Conservation (phyloP, 306 rosid species). For the Cucumis sativus region Cucumber_9930_V3 NC_026655.2:11353001-11353500, state of each 20-base stretch:
- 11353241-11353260: constrained; percentile 66
- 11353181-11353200: constrained; percentile 71
- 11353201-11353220: constrained; percentile 58
- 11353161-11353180: constrained; percentile 61
- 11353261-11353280: constrained; percentile 24
- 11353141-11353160: constrained; percentile 81
- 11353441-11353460: too few species aligned
- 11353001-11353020: constrained; percentile 20
- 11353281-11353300: not conserved
- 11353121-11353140: constrained; percentile 78
- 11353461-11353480: too few species aligned
- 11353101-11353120: constrained; percentile 41
- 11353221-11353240: constrained; percentile 50
- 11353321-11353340: too few species aligned
- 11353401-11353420: too few species aligned
- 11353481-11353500: too few species aligned
- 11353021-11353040: constrained; percentile 27
- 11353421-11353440: too few species aligned
- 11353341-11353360: too few species aligned
- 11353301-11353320: too few species aligned
- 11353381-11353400: too few species aligned
- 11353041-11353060: constrained; percentile 63
- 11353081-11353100: constrained; percentile 51
- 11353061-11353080: constrained; percentile 75
- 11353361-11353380: too few species aligned